Base-by-base conservation (phyloP, 495 filamentous ascomycete genomes). In the Tuber melanosporum region DNA sequence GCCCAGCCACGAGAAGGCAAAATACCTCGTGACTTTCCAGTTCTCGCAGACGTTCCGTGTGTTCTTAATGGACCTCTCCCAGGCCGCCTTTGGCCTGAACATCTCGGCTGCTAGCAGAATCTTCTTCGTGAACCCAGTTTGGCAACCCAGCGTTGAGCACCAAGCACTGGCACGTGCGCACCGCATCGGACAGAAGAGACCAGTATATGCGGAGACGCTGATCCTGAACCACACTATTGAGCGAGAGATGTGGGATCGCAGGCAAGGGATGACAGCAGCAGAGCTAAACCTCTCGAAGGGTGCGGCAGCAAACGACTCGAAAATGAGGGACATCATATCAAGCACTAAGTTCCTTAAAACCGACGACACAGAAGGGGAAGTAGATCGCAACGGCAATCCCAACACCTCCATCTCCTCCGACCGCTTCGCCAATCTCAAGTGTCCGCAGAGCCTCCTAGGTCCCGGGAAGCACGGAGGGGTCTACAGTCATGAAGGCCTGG, bases 121-220 rank as follows among this genome's bases (percentile, higher is more conserved):
- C n/a, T 96, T 92, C 86, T 97, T 98, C 80, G 87, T 97, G 77
- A 96, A 93, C 75, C 95, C 95, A 0, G 92, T 95, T 44, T 91
- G 95, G 85, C 92, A 93, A 72, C 92, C 93, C 0, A 91, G 92
- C 76, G 88, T 97, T 12, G 93, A 97, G 81, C 93, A 92, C 5
- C 95, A 98, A 83, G 95, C 95, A 4, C 92, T 98, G 78, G 97
- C 95, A 79, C 91, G 95, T 80, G 93, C 93, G 0, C 92, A 97
- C 77, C 88, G 95, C 43, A 97, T 98, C 78, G 93, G 93, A 3
- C 95, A 97, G 82, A 89, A 89, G 15, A 89, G 88, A 74, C 89
- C 91, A 0, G 95, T 98, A 0, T 90, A 89, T 14, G 95, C 97
- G 12, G 93, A 97, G 84, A 98, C 94, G 0, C 87, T 98, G 1